These are phyloP conservation scores for Cenchrus americanus DNA, from an alignment of 176 grass and related monocot genomes.

Conservation along the genomic window DNA sequence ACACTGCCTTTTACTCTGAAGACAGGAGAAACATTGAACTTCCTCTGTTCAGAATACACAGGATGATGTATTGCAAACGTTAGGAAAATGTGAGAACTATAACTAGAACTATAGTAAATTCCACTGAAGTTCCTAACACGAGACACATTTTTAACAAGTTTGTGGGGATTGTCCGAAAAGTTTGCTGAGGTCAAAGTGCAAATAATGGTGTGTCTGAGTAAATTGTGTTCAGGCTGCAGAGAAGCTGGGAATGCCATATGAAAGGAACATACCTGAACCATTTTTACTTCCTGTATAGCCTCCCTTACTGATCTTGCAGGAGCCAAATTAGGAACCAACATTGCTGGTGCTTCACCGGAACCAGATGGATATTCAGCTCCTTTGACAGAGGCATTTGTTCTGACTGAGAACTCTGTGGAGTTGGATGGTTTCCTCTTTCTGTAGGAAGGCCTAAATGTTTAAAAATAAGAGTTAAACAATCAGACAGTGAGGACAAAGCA, in stretches of 20 bases:
- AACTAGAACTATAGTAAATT: not conserved
- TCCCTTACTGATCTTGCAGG: constrained; percentile 82
- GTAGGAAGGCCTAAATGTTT: constrained; percentile 64
- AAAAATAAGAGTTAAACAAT: not conserved
- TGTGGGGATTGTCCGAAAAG: not conserved
- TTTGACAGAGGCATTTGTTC: constrained; percentile 56
- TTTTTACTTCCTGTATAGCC: constrained; percentile 93
- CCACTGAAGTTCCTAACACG: not conserved
- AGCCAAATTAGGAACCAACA: constrained; percentile 84
- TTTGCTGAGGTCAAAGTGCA: constrained; percentile 9
- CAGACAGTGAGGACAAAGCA: not conserved
- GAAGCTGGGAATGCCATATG: not conserved
- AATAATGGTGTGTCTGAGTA: constrained; percentile 2
- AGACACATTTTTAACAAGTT: constrained; percentile 18
- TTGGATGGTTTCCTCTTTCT: constrained; percentile 66
- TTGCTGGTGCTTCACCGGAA: constrained; percentile 62
- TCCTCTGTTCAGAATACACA: not conserved
- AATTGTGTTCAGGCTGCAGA: constrained; percentile 4
- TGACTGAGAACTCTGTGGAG: constrained; percentile 68
- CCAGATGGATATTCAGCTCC: constrained; percentile 49
- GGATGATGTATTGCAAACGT: not conserved
- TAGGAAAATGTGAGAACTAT: not conserved
- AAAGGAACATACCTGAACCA: constrained; percentile 78
- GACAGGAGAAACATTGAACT: constrained; percentile 6
- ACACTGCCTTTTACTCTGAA: constrained; percentile 8